Evolutionary conservation across 495 filamentous ascomycete species (phyloP), one percentile per base, ranked within the genome.

Genomic region (Neurospora sp.): DNA sequence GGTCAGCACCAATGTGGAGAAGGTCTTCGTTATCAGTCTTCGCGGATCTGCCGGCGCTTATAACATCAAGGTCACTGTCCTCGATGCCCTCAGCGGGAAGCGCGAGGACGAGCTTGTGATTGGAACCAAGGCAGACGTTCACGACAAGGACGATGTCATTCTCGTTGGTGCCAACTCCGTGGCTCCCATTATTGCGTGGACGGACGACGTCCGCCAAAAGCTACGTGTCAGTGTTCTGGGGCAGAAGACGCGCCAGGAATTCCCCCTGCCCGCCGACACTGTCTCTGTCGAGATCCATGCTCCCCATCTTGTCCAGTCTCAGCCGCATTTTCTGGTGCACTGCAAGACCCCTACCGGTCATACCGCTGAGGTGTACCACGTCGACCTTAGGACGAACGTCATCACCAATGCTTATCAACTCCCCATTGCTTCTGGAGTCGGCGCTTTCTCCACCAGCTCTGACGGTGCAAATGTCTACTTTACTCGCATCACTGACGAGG

Each of bases 391-490:
- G 78, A 88, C 86, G n/a, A 85, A 84, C 36, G 84, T 81, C 7
- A 86, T 94, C 39, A 86, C 84, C 2, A 93, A 93, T 78, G 90
- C 91, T 1, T 97, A 97, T 77, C 85, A 88, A 36, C 84, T 98
- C 5, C 92, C 94, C 3, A 87, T 88, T 40, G 72, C 93, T 34
- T 77, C 86, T 34, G 92, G 92, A 7, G 84, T 84, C 70, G 94
- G 93, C 39, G 89, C 90, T 4, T 93, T 97, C 78, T 91, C 96
- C 4, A 89, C 89, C 1, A 97, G 91, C 82, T 92, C 89, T 15
- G 85, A 88, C 59, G 91, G 89, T 72, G 88, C 91, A 3, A 93
- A 96, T 80, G 91, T 96, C 9, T 98, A 93, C 83, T 97, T 98
- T 77, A 94, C 91, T 3, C 86, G 94, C 45, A 83, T 93, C 73